These are phyloP conservation scores for Lepidium campestre DNA, from an alignment of 441 rosid genomes.

Conservation along the genomic window DNA sequence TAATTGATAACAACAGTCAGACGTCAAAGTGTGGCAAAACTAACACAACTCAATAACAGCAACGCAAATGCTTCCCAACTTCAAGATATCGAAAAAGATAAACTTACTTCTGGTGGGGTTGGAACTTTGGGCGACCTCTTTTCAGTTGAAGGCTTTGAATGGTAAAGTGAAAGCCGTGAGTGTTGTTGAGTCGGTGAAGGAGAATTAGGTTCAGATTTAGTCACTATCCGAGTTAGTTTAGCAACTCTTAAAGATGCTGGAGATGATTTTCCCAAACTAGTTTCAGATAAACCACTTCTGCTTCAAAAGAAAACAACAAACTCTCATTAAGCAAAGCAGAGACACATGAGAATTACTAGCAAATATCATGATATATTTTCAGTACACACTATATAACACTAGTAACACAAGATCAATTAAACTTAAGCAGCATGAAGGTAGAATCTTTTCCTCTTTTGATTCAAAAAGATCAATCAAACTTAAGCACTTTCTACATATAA, in stretches of 20 bases:
- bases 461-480: background rate
- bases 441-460: background rate
- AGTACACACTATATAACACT: background rate
- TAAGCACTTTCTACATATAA: background rate
- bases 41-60: conserved; percentile 37
- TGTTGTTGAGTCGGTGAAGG: conserved; percentile 56
- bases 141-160: conserved; percentile 53
- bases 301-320: conserved; percentile 5
- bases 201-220: conserved; percentile 54
- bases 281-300: conserved; percentile 64
- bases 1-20: background rate
- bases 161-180: conserved; percentile 44
- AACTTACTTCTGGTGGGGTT: conserved; percentile 67
- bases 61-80: conserved; percentile 25
- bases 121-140: conserved; percentile 54
- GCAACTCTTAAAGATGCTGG: conserved; percentile 56
- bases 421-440: background rate
- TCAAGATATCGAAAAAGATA: background rate
- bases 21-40: conserved; percentile 1
- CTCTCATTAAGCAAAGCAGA: conserved; percentile 11
- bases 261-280: conserved; percentile 33
- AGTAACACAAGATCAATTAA: background rate
- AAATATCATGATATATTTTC: background rate
- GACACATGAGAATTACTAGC: background rate
- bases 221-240: conserved; percentile 41